These are phyloP conservation scores for Carex myosuroides DNA, from an alignment of 176 grass and related monocot species.

Conservation along the genomic window DNA sequence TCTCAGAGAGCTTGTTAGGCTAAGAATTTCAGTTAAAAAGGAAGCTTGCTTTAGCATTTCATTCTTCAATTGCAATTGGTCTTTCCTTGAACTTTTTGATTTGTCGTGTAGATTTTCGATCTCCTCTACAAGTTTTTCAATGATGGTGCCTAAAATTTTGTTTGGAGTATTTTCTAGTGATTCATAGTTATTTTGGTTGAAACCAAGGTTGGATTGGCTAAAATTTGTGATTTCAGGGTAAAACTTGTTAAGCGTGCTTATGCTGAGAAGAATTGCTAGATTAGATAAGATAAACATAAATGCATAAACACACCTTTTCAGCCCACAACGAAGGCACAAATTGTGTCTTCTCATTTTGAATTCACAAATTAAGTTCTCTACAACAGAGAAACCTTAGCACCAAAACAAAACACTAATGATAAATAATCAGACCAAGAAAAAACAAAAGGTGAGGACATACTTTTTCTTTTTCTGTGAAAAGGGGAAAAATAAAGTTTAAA, in stretches of 20 bases:
- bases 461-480: not conserved
- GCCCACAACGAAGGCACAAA: not conserved
- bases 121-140: slow-evolving; percentile 26
- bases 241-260: slow-evolving; percentile 21
- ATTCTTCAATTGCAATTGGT: slow-evolving; percentile 1
- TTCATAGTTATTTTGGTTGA: not conserved
- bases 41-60: slow-evolving; percentile 17
- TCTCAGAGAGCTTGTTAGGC: slow-evolving; percentile 14
- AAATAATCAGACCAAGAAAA: not conserved
- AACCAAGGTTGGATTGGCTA: slow-evolving; percentile 4
- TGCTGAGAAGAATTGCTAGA: slow-evolving; percentile 25
- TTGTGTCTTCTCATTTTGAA: slow-evolving; percentile 21
- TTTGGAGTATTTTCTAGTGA: not conserved
- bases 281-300: slow-evolving; percentile 24
- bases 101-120: slow-evolving; percentile 9
- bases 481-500: not conserved
- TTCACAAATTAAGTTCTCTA: not conserved
- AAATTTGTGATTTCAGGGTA: slow-evolving; percentile 24
- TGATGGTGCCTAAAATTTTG: slow-evolving; percentile 6
- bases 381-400: not conserved
- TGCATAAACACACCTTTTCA: slow-evolving; percentile 23
- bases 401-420: not conserved
- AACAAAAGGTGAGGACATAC: not conserved
- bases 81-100: not conserved
- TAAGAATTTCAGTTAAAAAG: slow-evolving; percentile 31